Conservation (phyloP, 164 flowering plant species). For the Vitis cinerea region DNA sequence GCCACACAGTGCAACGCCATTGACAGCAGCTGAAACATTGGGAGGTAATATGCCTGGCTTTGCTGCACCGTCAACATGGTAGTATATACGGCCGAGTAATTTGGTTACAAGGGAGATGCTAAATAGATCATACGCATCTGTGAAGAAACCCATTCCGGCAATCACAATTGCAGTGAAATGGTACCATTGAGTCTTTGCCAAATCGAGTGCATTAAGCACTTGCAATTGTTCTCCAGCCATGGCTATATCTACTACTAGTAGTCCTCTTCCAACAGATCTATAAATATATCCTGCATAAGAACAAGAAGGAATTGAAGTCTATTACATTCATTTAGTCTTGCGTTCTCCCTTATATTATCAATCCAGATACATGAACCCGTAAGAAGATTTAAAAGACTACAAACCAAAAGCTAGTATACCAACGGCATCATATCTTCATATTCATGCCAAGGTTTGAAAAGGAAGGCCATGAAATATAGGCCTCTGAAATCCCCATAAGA, state of each 20-base stretch:
- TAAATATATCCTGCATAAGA: conserved; percentile 6
- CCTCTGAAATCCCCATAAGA: too few relatives aligned
- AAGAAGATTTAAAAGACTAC: too few relatives aligned
- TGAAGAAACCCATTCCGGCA: conserved; percentile 41
- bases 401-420: too few relatives aligned
- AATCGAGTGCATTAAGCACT: conserved; percentile 35
- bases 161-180: conserved; percentile 36
- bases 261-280: too few relatives aligned
- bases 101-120: conserved; percentile 34
- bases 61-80: conserved; percentile 5
- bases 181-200: conserved; percentile 36
- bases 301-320: too few relatives aligned
- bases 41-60: conserved; percentile 27
- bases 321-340: too few relatives aligned
- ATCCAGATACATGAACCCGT: too few relatives aligned
- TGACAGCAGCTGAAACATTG: conserved; percentile 25
- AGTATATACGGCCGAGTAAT: conserved; percentile 33
- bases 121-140: conserved; percentile 35
- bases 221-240: conserved; percentile 17
- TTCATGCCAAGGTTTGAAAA: too few relatives aligned
- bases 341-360: too few relatives aligned
- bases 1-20: conserved; percentile 31
- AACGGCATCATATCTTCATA: too few relatives aligned
- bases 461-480: too few relatives aligned
- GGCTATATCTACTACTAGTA: background rate